Evolutionary conservation across 805 yeast species (phyloP), one percentile per base, ranked within the genome.

Genomic region (Zygoascus biomembranicola): DNA sequence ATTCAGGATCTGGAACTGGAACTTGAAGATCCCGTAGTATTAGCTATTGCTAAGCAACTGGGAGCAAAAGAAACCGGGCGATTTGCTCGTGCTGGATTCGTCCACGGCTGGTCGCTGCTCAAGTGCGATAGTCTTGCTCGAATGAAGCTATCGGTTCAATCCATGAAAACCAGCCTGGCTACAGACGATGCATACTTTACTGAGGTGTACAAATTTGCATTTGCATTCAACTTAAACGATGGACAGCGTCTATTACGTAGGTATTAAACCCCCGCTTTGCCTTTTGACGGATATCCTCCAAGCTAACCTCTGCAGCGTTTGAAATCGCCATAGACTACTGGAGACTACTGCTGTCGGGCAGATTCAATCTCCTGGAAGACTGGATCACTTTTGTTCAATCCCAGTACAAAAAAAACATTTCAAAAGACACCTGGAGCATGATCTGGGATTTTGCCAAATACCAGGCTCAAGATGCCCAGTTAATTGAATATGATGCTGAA

Each of bases 351-450:
- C 74, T 90, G 23, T 59, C 73, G 11, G 72, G 73, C 8, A 73
- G 72, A 43, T 67, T 57, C 56, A 45, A 56, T 8, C 46, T 56
- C n/a, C 62, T 66, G 26, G 54, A 55, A 13, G 47, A 55, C 11
- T 92, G 96, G 92, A 70, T 75, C 50, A 67, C 63, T 1, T 90
- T 84, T 63, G 64, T 85, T 28, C 62, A 61, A 3, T 66, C 65
- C 1, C 72, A 69, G 11, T 70, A 74, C 56, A 74, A 78, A 48
- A 69, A 74, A 49, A 67, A 73, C 5, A 75, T 94, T 39, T 77
- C 86, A 5, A 78, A 70, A 57, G 99, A 92, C 63, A 79, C 83
- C 23, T 92, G 97, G 97, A 76, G 79, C 56, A 90, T 90, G 97
- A 71, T 86, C 53, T 76, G 76, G 52, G 80, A 82, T 53, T 88